phyloP scores from a whole-genome alignment of 2,329 filamentous ascomycete species.

The Emmonsia crescens region DNA sequence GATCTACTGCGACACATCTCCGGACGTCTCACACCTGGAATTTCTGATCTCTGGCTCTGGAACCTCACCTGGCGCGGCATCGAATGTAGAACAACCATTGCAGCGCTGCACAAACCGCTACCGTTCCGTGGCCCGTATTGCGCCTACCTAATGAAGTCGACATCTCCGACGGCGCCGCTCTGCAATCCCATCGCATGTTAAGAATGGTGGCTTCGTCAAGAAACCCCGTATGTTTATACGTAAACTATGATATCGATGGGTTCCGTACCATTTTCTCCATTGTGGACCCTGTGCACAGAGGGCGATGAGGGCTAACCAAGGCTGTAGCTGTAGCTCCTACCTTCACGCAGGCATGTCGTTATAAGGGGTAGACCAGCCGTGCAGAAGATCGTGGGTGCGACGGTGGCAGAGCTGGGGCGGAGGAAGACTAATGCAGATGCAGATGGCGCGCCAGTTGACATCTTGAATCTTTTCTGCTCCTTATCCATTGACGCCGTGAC shows the following conservation, averaged over 20 bases:
- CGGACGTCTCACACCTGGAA: not conserved
- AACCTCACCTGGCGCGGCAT: not conserved
- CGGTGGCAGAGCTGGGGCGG: conserved; percentile 13
- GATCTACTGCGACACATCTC: not conserved
- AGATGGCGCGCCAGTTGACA: conserved; percentile 15
- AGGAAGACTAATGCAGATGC: conserved; percentile 11
- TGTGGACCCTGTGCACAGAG: conserved; percentile 20
- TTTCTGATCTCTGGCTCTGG: conserved; percentile 1
- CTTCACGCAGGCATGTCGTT: conserved; percentile 27
- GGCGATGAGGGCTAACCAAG: conserved; percentile 39
- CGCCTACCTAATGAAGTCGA: not conserved
- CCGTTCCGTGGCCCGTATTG: not conserved
- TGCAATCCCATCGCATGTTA: not conserved
- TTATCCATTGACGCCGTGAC: conserved; percentile 46
- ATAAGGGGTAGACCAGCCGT: conserved; percentile 13
- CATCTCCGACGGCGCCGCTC: not conserved
- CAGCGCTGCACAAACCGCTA: not conserved
- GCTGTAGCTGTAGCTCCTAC: conserved; percentile 39
- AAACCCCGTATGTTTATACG: not conserved
- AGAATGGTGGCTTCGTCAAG: not conserved
- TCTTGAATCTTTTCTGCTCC: conserved; percentile 40
- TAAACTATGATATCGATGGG: not conserved
- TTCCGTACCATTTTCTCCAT: not conserved
- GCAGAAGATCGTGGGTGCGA: conserved; percentile 14
- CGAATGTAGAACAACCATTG: not conserved